A percentile compares a stretch with the other conserved stretches of the same genome.
Conservation (phyloP, 1,284 basidiomycete genomes). For the Bjerkandera adusta region DNA sequence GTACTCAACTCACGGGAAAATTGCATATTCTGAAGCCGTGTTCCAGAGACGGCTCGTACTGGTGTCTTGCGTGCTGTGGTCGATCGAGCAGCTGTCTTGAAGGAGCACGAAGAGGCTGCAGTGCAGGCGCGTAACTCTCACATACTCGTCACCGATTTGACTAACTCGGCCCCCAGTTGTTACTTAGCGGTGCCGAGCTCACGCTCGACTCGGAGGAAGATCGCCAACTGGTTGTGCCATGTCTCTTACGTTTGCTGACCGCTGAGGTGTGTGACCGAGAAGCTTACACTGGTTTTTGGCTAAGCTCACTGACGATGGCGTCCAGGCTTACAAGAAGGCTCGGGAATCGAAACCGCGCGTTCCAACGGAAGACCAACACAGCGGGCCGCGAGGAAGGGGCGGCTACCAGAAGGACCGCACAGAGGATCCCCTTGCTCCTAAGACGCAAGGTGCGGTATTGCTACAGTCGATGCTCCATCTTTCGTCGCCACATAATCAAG, state of each 20-base stretch:
- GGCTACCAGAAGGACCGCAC: constrained; percentile 12
- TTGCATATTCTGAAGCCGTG: constrained; percentile 5
- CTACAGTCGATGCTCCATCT: constrained; percentile 80
- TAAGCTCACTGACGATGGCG: neutral
- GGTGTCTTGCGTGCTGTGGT: constrained; percentile 73
- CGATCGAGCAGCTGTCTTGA: constrained; percentile 57
- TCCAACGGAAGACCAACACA: constrained; percentile 16
- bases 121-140: constrained; percentile 45
- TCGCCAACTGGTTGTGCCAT: constrained; percentile 41
- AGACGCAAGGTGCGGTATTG: constrained; percentile 83
- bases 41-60: constrained; percentile 51
- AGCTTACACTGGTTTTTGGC: neutral
- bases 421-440: constrained; percentile 51
- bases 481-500: constrained; percentile 58
- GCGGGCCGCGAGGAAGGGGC: neutral
- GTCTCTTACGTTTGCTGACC: constrained; percentile 47
- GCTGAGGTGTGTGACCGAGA: constrained; percentile 41
- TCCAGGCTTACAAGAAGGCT: constrained; percentile 36
- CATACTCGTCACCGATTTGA: no score
- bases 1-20: constrained; percentile 24
- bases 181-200: neutral
- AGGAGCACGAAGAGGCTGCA: constrained; percentile 39
- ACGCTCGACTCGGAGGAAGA: constrained; percentile 32
- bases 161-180: no score
- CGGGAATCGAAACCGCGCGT: constrained; percentile 17